Base-by-base conservation (phyloP, 306 rosid species). In the Rosa persica region DNA sequence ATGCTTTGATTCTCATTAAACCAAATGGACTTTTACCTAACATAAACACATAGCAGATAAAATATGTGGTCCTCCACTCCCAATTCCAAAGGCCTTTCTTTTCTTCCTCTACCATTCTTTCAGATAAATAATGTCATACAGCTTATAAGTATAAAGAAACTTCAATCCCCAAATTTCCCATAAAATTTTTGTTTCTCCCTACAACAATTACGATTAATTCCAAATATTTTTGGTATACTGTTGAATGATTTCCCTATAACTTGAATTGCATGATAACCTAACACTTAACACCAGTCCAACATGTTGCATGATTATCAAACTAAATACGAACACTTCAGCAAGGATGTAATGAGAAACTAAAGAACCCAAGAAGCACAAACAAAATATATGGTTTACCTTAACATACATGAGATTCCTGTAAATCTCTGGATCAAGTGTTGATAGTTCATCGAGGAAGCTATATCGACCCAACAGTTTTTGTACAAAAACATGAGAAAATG, bases 371-470 rank as follows among this genome's bases (percentile, higher is more conserved):
- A 40, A 4, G 42, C 1, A 12, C 36, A 54, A 72, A 73, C 51
- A 22, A 39, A 34, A 57, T 7, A 12, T 25, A 66, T 71, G 65
- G 77, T 79, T 87, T 93, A 95, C 98, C 98, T 95, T 95, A 76
- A 95, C 92, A 81, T 91, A 95, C 92, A 95, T 88, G 82, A 95
- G 93, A 87, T 88, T 95, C 88, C 89, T 86, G 80, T 95, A 95
- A 72, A 92, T 86, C 89, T 95, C 98, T 5, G 96, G 90, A 86
- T 95, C 98, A 79, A 95, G 98, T 60, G 98, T 92, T 78, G 98
- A 95, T 80, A 95, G 84, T 71, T 95, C 98, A 83, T 89, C 98
- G 77, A 95, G 93, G 80, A 90, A 95, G 89, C 97, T 95, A 88
- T 95, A 95, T 39, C 98, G 89, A 23, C 98, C 98, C 83, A 95